Base-by-base conservation (phyloP, 208 protist genomes). In the Trypanosoma conorhini region DNA sequence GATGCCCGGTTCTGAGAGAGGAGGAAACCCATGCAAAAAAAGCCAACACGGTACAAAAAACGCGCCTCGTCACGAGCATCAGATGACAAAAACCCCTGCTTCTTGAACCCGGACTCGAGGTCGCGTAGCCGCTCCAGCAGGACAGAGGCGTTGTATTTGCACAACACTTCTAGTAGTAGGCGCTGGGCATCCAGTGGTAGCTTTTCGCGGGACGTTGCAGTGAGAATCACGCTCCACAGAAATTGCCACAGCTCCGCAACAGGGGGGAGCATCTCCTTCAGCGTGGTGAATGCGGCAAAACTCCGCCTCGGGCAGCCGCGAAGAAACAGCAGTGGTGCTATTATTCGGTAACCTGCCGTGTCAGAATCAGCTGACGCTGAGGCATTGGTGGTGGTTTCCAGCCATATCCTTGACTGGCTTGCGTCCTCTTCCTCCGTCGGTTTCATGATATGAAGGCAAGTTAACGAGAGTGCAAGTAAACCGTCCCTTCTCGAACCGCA, bases 291-390 rank as follows among this genome's bases (percentile, higher is more conserved):
- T 55, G 26, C 10, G 33, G 30, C 22, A 28, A 82, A 70, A 26
- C 35, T 17, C 33, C 21, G 26, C 0, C 64, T 50, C n/a, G 67
- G 66, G 54, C 82, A 90, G 24, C 77, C 79, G 24, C 85, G 67
- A 38, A 93, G 48, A 35, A 76, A 87, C n/a, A 90, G 38, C 22
- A 93, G 70, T n/a, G 87, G 87, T 3, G 85, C 74, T 26, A 89
- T 50, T 3, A 65, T 67, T 30, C 67, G 65, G 66, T 86, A 86
- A 22, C 79, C 28, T 26, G 35, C 48, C 10, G 15, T n/a, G 40
- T 46, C 26, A 2, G 62, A 35, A n/a, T 60, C 35, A n/a, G 8
- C 7, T 59, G 55, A 0, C 26, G 55, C 38, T 59, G n/a, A 21
- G 38, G 33, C 9, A 71, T 4, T 22, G 19, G 40, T 26, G 5